These are phyloP conservation scores for Corymbia calophylla DNA, from an alignment of 441 rosid species.

Conservation along the genomic window DNA sequence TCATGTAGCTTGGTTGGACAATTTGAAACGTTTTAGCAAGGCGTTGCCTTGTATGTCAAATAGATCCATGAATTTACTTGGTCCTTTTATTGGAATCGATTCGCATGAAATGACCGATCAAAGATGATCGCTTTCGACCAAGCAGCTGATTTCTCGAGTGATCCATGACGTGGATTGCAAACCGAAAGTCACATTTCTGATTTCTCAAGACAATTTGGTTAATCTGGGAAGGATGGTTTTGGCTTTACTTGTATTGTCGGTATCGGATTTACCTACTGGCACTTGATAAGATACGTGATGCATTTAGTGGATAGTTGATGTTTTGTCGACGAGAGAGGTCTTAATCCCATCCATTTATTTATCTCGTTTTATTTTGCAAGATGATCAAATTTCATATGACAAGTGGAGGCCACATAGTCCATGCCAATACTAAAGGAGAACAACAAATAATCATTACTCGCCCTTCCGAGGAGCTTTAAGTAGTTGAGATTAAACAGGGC, in stretches of 20 bases:
- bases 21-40: no score
- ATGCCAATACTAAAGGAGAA: not conserved
- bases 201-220: not conserved
- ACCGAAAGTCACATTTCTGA: not conserved
- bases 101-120: not conserved
- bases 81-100: not conserved
- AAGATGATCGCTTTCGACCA: not conserved
- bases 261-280: not conserved
- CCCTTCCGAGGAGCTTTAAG: not conserved
- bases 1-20: no score
- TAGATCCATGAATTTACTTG: not conserved
- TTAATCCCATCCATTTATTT: not conserved
- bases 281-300: not conserved
- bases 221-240: not conserved
- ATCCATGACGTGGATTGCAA: not conserved
- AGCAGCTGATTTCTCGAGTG: not conserved
- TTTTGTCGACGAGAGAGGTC: not conserved
- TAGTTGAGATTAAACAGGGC: not conserved
- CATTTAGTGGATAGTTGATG: not conserved
- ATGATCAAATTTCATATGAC: not conserved
- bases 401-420: not conserved
- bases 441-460: not conserved
- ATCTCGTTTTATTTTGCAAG: not conserved
- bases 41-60: not conserved
- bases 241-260: not conserved